Evolutionary conservation across 805 yeast genomes (phyloP).

Genomic region (Naumovozyma baii): DNA sequence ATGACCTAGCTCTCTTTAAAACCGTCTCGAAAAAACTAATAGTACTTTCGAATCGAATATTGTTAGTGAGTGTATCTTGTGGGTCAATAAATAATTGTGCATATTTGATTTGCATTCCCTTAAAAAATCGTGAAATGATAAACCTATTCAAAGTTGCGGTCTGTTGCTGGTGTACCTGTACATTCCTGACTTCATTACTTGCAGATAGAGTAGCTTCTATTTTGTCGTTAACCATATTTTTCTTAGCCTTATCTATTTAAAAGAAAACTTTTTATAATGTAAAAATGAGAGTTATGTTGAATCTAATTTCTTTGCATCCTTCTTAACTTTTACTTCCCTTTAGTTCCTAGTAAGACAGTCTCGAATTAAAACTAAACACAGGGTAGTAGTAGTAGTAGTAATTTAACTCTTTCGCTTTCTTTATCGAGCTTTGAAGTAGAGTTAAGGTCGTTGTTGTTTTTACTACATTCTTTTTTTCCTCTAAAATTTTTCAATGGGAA

Average conservation of each 20-base stretch:
- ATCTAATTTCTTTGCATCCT: too few species aligned
- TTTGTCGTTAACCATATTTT: too few species aligned
- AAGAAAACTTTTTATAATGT: too few species aligned
- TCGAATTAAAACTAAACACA: too few species aligned
- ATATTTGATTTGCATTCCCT: slow-evolving; percentile 9
- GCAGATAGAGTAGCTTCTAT: too few species aligned
- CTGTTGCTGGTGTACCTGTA: background rate
- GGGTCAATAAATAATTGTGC: slow-evolving; percentile 4
- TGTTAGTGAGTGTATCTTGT: background rate
- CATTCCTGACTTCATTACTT: too few species aligned
- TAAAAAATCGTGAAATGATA: slow-evolving; percentile 12
- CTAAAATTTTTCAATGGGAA: background rate
- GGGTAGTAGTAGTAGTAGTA: too few species aligned
- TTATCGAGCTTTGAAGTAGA: background rate
- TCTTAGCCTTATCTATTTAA: too few species aligned
- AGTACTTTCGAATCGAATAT: slow-evolving; percentile 2
- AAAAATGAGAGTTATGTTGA: too few species aligned
- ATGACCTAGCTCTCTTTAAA: slow-evolving; percentile 12
- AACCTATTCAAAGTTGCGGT: slow-evolving; percentile 7
- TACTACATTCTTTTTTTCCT: background rate
- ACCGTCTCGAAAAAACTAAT: slow-evolving; percentile 10
- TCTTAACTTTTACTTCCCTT: too few species aligned
- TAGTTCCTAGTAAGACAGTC: too few species aligned
- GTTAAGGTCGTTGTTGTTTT: background rate
- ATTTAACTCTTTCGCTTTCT: too few species aligned